These are phyloP conservation scores for Lipomyces starkeyi DNA, from an alignment of 805 yeast species.

Conservation along the genomic window DNA sequence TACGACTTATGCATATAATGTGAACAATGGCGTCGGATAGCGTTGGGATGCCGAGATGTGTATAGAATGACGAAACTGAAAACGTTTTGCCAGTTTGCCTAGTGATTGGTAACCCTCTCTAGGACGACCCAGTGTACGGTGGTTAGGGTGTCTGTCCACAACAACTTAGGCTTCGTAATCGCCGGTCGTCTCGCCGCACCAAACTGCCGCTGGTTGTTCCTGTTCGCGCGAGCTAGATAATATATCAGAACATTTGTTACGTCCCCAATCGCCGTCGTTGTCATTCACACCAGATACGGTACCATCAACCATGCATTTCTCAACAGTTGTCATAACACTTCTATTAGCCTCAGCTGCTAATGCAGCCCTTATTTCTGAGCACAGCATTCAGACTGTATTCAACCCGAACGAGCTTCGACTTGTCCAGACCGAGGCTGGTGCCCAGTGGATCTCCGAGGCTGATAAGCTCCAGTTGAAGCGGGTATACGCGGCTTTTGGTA, in stretches of 20 bases:
- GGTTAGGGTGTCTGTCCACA: background rate
- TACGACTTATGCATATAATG: too few species aligned
- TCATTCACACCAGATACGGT: background rate
- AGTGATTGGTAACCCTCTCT: background rate
- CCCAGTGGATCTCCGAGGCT: constrained; percentile 48
- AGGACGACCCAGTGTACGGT: background rate
- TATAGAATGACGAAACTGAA: too few species aligned
- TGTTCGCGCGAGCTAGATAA: too few species aligned
- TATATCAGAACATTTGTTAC: too few species aligned
- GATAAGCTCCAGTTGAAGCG: constrained; percentile 54
- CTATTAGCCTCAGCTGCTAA: constrained; percentile 24
- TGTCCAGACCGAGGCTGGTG: constrained; percentile 35
- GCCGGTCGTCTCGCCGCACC: constrained; percentile 7
- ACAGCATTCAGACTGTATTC: constrained; percentile 27
- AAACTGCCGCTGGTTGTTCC: too few species aligned
- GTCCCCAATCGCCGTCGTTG: background rate
- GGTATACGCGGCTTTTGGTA: constrained; percentile 5
- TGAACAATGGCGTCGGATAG: too few species aligned
- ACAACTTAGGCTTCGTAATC: constrained; percentile 10
- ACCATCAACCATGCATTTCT: constrained; percentile 23
- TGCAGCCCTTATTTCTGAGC: constrained; percentile 31
- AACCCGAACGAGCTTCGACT: constrained; percentile 33
- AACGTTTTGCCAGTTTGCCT: too few species aligned
- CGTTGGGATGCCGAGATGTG: too few species aligned
- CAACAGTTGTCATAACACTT: constrained; percentile 9